phyloP scores from a whole-genome alignment of 305 asterid genomes.

The Solanum hybrid region DNA sequence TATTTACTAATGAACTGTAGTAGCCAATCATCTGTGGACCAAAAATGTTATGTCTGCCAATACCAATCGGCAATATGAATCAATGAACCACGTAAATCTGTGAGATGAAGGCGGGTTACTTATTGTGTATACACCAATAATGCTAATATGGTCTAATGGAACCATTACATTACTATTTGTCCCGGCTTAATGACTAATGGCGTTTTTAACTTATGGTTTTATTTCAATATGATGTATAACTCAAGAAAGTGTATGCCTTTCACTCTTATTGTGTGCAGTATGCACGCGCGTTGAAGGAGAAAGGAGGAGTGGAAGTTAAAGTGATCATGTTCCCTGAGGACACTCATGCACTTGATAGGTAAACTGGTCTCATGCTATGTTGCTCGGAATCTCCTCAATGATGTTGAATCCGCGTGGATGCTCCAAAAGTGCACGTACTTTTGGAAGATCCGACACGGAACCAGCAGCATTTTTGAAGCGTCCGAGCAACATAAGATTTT shows the following conservation, averaged over 20 bases:
- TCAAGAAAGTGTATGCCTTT: neutral
- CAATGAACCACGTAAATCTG: too few species aligned
- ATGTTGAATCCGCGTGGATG: neutral
- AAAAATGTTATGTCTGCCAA: neutral
- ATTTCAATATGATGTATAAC: neutral
- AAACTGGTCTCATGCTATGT: neutral
- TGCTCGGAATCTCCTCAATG: neutral
- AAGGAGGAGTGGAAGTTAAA: slow-evolving; percentile 62
- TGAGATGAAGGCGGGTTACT: neutral
- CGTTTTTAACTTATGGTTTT: neutral
- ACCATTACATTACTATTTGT: neutral
- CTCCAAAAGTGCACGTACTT: neutral
- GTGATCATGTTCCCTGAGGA: slow-evolving; percentile 64
- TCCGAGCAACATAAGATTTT: neutral
- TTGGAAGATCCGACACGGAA: neutral
- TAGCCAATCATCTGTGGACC: neutral
- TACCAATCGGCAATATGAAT: too few species aligned
- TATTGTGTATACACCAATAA: neutral
- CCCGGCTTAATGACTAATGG: neutral
- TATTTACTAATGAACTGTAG: neutral
- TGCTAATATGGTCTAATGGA: neutral
- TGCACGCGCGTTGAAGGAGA: slow-evolving; percentile 70
- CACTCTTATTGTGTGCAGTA: slow-evolving; percentile 25
- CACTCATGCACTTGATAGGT: slow-evolving; percentile 56
- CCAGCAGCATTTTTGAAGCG: neutral